Percentiles rank a stretch among this genome's conserved stretches.
These are phyloP conservation scores for Hypomontagnella submonticulosa DNA, from an alignment of 495 filamentous ascomycete genomes.

Conservation along the genomic window DNA sequence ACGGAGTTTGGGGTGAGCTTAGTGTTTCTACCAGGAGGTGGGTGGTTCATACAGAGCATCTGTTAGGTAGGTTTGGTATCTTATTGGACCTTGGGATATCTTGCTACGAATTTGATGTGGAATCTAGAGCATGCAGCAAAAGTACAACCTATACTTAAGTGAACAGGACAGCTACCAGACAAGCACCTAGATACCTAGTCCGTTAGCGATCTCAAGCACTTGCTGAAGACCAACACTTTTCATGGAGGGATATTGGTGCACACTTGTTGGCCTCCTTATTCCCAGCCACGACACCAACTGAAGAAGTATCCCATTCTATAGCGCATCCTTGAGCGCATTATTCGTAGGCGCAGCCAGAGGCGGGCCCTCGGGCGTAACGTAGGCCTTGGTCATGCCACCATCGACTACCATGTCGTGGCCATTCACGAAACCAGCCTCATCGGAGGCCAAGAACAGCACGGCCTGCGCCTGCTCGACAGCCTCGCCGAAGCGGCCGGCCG, in stretches of 20 bases:
- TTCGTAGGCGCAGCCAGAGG: slow-evolving; percentile 77
- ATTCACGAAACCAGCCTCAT: slow-evolving; percentile 94
- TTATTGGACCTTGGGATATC: too few relatives aligned
- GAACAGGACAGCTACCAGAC: slow-evolving; percentile 6
- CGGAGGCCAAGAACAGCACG: slow-evolving; percentile 91
- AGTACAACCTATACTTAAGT: too few relatives aligned
- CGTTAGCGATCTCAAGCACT: background rate
- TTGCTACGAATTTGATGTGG: too few relatives aligned
- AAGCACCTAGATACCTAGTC: slow-evolving; percentile 1
- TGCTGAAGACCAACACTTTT: background rate
- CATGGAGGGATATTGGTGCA: background rate
- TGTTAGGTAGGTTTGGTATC: too few relatives aligned
- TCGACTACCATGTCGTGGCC: slow-evolving; percentile 95
- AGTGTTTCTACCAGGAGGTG: background rate
- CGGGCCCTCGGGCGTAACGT: slow-evolving; percentile 90
- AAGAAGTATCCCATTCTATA: slow-evolving; percentile 27
- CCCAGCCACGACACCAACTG: too few relatives aligned
- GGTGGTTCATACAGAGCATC: background rate
- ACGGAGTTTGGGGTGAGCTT: slow-evolving; percentile 25
- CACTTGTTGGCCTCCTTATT: background rate
- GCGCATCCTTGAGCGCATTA: slow-evolving; percentile 60
- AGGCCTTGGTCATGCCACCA: slow-evolving; percentile 95
- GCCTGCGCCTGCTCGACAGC: slow-evolving; percentile 95
- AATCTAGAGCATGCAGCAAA: too few relatives aligned
- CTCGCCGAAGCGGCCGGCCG: slow-evolving; percentile 93